phyloP scores from a whole-genome alignment of 2,329 filamentous ascomycete species.

The Xylaria sp. region DNA sequence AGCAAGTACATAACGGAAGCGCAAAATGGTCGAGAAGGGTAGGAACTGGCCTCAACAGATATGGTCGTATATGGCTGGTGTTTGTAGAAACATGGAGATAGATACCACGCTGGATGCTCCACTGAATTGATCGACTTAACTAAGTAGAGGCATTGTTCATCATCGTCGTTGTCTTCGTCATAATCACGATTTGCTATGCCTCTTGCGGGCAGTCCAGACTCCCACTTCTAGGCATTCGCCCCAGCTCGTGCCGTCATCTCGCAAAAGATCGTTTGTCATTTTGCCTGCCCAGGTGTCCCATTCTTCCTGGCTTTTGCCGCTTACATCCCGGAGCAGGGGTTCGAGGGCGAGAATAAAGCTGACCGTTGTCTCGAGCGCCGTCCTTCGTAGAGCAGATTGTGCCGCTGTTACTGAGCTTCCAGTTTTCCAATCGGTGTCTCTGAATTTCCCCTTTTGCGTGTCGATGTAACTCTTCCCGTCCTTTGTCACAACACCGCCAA shows the following conservation, averaged over 20 bases:
- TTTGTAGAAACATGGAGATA: neutral
- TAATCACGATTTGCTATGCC: conserved; percentile 35
- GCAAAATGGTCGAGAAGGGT: neutral
- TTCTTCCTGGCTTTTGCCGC: conserved; percentile 86
- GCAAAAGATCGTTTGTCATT: conserved; percentile 84
- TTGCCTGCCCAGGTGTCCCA: conserved; percentile 90
- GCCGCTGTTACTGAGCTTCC: conserved; percentile 65
- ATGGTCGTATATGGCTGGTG: conserved; percentile 2
- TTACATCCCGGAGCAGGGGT: conserved; percentile 79
- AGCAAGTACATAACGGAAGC: neutral
- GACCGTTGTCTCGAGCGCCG: conserved; percentile 80
- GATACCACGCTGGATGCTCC: neutral
- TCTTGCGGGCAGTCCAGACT: conserved; percentile 88
- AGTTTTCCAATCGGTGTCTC: conserved; percentile 41
- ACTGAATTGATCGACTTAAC: conserved; percentile 4
- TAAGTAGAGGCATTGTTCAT: conserved; percentile 21
- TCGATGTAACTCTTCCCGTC: conserved; percentile 66
- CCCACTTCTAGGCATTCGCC: conserved; percentile 87
- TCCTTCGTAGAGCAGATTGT: conserved; percentile 76
- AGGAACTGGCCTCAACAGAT: neutral
- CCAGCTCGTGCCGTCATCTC: conserved; percentile 77
- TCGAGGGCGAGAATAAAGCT: conserved; percentile 87
- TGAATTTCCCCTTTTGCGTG: conserved; percentile 55
- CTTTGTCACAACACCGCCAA: conserved; percentile 66
- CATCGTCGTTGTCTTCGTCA: neutral